A percentile compares a stretch with the other conserved stretches of the same genome.
These are phyloP conservation scores for Cicer arietinum DNA, from an alignment of 306 rosid genomes.

Conservation along the genomic window DNA sequence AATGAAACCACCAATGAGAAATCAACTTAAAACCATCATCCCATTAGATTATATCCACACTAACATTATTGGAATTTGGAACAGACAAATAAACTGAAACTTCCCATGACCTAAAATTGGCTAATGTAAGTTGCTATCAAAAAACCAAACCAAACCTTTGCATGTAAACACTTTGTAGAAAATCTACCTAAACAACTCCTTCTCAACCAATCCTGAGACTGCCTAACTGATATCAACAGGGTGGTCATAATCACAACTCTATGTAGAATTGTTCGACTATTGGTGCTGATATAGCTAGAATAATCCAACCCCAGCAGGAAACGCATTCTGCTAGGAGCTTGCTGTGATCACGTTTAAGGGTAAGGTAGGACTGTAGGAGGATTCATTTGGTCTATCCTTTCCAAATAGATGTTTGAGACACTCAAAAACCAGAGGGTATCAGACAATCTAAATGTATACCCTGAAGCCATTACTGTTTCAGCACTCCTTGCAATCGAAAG, in stretches of 20 bases:
- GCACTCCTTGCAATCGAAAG: not conserved
- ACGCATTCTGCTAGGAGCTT: too few relatives aligned
- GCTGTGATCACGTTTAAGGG: too few relatives aligned
- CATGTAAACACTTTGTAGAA: not conserved
- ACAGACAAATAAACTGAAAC: not conserved
- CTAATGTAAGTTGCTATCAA: not conserved
- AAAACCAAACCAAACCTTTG: conserved; percentile 14
- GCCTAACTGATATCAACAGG: conserved; percentile 2
- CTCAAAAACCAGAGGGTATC: not conserved
- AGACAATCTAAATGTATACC: not conserved
- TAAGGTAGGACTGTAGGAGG: too few relatives aligned
- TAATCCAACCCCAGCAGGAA: too few relatives aligned
- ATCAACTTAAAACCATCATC: conserved; percentile 15
- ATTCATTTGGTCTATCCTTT: not conserved
- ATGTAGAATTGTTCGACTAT: not conserved
- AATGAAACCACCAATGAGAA: not conserved
- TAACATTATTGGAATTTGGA: not conserved
- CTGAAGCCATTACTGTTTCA: too few relatives aligned
- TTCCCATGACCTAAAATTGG: not conserved
- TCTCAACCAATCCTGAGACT: conserved; percentile 30
- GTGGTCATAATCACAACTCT: conserved; percentile 15
- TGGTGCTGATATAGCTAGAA: not conserved
- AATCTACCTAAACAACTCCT: not conserved
- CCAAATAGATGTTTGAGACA: not conserved
- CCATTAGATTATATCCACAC: not conserved